Evolutionary conservation across 73 alveolate genomes (phyloP).

Genomic region (Durusdinium trenchii): DNA sequence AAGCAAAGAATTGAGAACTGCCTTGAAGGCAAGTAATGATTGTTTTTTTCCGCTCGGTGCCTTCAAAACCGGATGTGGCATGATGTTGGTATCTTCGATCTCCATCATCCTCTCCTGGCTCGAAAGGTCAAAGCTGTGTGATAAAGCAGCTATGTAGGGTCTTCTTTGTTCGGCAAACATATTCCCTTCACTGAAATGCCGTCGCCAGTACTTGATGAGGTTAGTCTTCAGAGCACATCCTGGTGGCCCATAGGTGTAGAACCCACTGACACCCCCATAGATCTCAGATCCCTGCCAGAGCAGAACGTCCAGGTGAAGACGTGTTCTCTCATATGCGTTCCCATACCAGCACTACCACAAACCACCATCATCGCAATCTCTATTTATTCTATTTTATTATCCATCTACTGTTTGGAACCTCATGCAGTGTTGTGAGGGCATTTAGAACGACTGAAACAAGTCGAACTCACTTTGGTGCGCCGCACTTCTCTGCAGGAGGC

Average conservation of each 20-base stretch:
- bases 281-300: slow-evolving; percentile 98
- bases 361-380: too few species aligned
- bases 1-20: not conserved
- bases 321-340: too few species aligned
- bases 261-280: slow-evolving; percentile 99
- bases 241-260: slow-evolving; percentile 99
- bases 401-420: too few species aligned
- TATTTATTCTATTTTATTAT: too few species aligned
- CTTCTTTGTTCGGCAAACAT: not conserved
- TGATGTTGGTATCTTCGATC: slow-evolving; percentile 89
- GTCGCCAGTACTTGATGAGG: slow-evolving; percentile 98
- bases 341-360: too few species aligned
- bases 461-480: too few species aligned
- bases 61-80: slow-evolving; percentile 88
- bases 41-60: not conserved
- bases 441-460: too few species aligned
- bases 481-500: too few species aligned
- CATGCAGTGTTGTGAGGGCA: too few species aligned
- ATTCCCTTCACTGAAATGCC: slow-evolving; percentile 97
- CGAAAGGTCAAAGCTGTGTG: not conserved
- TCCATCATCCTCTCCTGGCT: slow-evolving; percentile 89
- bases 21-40: not conserved
- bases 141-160: not conserved
- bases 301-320: too few species aligned
- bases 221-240: slow-evolving; percentile 98